Conservation (phyloP, 805 yeast genomes). For the Pachysolen tannophilus region DNA sequence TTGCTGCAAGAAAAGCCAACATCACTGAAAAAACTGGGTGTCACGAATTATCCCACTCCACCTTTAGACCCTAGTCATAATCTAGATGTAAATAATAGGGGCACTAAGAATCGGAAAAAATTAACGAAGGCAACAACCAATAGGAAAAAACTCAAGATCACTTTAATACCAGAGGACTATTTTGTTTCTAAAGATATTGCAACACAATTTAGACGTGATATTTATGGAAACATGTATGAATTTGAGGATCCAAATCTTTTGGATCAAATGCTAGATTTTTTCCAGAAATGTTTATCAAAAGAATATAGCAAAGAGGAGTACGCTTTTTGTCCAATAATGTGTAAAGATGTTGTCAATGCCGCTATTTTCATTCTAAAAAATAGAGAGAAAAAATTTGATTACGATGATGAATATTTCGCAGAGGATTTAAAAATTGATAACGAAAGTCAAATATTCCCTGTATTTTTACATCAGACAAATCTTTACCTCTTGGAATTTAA, state of each 20-base stretch:
- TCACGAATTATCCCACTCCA: neutral
- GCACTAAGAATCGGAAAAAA: too few relatives aligned
- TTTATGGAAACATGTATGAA: conserved; percentile 1
- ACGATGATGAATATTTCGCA: conserved; percentile 4
- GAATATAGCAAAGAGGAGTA: conserved; percentile 1
- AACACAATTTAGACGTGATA: neutral
- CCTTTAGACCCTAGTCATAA: too few relatives aligned
- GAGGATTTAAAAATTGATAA: conserved; percentile 6
- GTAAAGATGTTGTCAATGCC: conserved; percentile 4
- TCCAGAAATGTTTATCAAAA: conserved; percentile 3
- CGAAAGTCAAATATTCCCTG: conserved; percentile 6
- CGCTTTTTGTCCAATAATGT: conserved; percentile 2
- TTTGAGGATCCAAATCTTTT: conserved; percentile 1
- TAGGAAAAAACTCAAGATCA: too few relatives aligned
- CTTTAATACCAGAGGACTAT: neutral
- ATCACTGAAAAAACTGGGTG: too few relatives aligned
- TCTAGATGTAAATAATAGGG: too few relatives aligned
- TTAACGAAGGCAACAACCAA: too few relatives aligned
- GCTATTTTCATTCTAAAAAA: neutral
- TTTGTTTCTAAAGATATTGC: conserved; percentile 2
- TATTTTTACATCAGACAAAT: conserved; percentile 1
- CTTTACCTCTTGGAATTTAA: conserved; percentile 4
- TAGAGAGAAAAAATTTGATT: neutral
- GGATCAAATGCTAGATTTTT: conserved; percentile 3
- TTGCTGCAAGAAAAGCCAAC: too few relatives aligned